These are phyloP conservation scores for Candida hispaniensis DNA, from an alignment of 805 yeast genomes.

Conservation along the genomic window DNA sequence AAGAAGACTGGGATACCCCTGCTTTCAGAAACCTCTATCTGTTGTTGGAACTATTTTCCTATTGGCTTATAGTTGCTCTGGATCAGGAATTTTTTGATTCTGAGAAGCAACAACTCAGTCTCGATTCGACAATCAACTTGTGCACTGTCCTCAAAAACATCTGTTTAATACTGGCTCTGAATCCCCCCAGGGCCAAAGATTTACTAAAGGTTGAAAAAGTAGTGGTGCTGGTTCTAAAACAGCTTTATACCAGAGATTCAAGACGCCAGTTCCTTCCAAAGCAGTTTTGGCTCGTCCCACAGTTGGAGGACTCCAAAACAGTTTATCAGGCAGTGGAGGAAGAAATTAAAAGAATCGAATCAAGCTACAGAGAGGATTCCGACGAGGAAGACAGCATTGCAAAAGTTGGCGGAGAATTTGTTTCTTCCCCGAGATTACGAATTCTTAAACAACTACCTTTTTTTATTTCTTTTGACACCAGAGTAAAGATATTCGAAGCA, in stretches of 20 bases:
- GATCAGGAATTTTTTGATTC: slow-evolving; percentile 47
- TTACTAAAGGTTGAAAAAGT: slow-evolving; percentile 30
- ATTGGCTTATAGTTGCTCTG: slow-evolving; percentile 54
- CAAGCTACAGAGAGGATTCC: slow-evolving; percentile 22
- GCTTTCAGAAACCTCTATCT: slow-evolving; percentile 31
- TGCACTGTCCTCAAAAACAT: slow-evolving; percentile 40
- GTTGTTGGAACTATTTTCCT: slow-evolving; percentile 52
- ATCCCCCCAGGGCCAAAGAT: too few relatives aligned
- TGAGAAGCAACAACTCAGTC: slow-evolving; percentile 33
- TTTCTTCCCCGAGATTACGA: neutral
- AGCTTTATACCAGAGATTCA: slow-evolving; percentile 55
- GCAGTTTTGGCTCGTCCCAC: slow-evolving; percentile 43
- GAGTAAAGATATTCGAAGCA: slow-evolving; percentile 63
- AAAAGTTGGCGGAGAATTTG: slow-evolving; percentile 8
- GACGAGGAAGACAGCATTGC: slow-evolving; percentile 21
- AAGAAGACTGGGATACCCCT: slow-evolving; percentile 4
- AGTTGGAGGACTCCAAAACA: slow-evolving; percentile 31
- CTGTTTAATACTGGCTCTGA: slow-evolving; percentile 35
- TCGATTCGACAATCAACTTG: slow-evolving; percentile 34
- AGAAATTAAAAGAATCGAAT: slow-evolving; percentile 30
- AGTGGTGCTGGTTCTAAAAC: slow-evolving; percentile 47
- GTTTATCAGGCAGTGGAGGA: slow-evolving; percentile 34
- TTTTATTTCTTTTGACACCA: slow-evolving; percentile 59
- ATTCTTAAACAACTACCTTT: slow-evolving; percentile 62
- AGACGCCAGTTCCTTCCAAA: slow-evolving; percentile 42